A percentile compares a stretch with the other conserved stretches of the same genome.
Conservation (phyloP, 345 rosid genomes). For the Geranium brycei region DNA sequence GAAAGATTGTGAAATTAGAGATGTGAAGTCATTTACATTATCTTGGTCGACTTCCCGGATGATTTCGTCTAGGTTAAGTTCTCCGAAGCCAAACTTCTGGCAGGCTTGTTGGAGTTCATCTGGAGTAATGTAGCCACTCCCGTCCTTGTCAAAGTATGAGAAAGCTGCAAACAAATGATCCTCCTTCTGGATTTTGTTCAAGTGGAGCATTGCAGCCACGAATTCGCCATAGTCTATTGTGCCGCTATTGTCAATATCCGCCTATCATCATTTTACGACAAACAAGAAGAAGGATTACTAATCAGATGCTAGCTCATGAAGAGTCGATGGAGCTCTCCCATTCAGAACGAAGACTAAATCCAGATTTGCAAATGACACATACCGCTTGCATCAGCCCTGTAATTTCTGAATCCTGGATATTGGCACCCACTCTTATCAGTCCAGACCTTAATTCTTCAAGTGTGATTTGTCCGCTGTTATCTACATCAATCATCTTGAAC, state of each 20-base stretch:
- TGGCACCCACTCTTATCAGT: conserved; percentile 69
- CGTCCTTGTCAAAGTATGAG: conserved; percentile 81
- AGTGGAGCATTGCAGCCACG: conserved; percentile 85
- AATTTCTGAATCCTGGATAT: conserved; percentile 64
- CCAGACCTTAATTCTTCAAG: conserved; percentile 78
- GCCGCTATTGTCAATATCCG: conserved; percentile 84
- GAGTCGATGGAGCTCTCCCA: too few relatives aligned
- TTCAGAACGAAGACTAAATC: too few relatives aligned
- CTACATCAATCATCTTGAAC: conserved; percentile 91
- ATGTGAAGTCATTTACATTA: conserved; percentile 27
- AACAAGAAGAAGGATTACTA: neutral
- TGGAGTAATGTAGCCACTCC: conserved; percentile 79
- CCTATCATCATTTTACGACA: conserved; percentile 26
- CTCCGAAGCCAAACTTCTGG: conserved; percentile 54
- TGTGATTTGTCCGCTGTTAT: conserved; percentile 74
- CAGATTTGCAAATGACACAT: conserved; percentile 15
- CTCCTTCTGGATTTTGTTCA: conserved; percentile 73
- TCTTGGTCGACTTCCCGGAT: conserved; percentile 73
- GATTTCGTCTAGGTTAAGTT: conserved; percentile 51
- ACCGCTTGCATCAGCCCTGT: conserved; percentile 70
- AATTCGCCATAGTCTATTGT: conserved; percentile 87
- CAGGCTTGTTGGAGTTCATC: conserved; percentile 89
- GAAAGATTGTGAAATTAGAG: neutral
- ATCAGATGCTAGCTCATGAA: neutral
- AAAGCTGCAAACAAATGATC: conserved; percentile 78